These are phyloP conservation scores for Astrothelium macrocarpum DNA, from an alignment of 495 filamentous ascomycete species.

Conservation along the genomic window DNA sequence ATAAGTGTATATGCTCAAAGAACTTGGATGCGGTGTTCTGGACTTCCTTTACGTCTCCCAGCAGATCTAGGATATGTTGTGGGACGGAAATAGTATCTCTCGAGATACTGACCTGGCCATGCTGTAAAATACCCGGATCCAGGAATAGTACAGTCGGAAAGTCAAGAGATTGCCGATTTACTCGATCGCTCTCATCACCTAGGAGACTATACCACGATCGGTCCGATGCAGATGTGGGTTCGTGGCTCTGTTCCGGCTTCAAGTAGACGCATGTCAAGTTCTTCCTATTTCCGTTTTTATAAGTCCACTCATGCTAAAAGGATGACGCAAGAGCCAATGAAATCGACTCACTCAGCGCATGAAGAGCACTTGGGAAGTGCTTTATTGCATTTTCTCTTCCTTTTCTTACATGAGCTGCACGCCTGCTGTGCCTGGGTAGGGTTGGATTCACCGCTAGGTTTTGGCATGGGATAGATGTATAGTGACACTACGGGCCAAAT, in stretches of 20 bases:
- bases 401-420: constrained; percentile 26
- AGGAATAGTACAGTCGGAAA: constrained; percentile 22
- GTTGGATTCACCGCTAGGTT: constrained; percentile 10
- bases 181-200: constrained; percentile 9
- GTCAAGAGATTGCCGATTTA: constrained; percentile 17
- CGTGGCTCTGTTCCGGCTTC: constrained; percentile 5
- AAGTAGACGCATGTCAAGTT: constrained; percentile 18
- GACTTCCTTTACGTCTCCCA: constrained; percentile 23
- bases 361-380: constrained; percentile 32
- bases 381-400: constrained; percentile 45
- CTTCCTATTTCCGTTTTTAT: constrained; percentile 34
- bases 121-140: constrained; percentile 18
- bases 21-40: constrained; percentile 14
- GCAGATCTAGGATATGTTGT: constrained; percentile 18
- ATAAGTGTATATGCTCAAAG: constrained; percentile 16
- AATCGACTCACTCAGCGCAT: constrained; percentile 24
- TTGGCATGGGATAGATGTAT: constrained; percentile 2
- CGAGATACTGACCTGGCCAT: constrained; percentile 16
- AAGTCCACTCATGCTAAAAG: constrained; percentile 32
- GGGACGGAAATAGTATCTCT: constrained; percentile 7
- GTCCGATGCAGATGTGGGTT: constrained; percentile 4
- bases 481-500: too few species aligned
- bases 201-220: constrained; percentile 5
- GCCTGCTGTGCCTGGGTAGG: constrained; percentile 17
- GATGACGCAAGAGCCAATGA: constrained; percentile 24